Conservation (phyloP, 1,284 basidiomycete genomes). For the Tetrapyrgos nigripes region DNA sequence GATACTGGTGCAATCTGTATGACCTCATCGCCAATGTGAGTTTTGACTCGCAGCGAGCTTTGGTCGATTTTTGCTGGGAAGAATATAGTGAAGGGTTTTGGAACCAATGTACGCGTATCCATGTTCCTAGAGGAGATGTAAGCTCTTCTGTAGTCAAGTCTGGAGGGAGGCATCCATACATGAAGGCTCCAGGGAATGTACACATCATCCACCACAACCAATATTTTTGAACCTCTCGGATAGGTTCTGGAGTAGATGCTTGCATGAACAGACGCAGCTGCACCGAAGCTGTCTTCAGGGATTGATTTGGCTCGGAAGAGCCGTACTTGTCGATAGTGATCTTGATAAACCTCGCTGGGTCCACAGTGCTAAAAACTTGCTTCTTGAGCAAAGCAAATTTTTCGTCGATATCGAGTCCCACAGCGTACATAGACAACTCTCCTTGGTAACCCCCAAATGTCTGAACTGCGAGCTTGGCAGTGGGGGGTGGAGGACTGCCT, state of each 20-base stretch:
- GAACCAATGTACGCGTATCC: slow-evolving; percentile 3
- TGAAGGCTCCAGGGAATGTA: slow-evolving; percentile 3
- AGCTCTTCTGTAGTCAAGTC: not conserved
- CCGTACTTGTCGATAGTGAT: slow-evolving; percentile 18
- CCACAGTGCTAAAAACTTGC: slow-evolving; percentile 8
- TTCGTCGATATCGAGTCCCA: slow-evolving; percentile 24
- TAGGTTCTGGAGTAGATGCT: slow-evolving; percentile 6
- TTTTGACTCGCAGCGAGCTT: not conserved
- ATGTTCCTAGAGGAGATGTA: slow-evolving; percentile 8
- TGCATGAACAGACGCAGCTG: slow-evolving; percentile 15
- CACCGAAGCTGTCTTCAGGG: slow-evolving; percentile 4
- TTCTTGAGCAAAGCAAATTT: slow-evolving; percentile 23
- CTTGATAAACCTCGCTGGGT: slow-evolving; percentile 12
- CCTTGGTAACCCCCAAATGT: slow-evolving; percentile 27
- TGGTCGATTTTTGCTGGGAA: slow-evolving; percentile 13
- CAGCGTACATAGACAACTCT: slow-evolving; percentile 21
- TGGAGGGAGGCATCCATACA: not conserved
- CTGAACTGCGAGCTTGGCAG: slow-evolving; percentile 27
- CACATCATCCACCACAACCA: slow-evolving; percentile 5
- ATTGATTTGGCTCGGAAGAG: not conserved
- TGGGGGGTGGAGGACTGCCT: slow-evolving; percentile 23
- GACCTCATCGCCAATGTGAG: slow-evolving; percentile 1
- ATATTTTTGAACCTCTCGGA: not conserved
- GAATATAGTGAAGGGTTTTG: slow-evolving; percentile 14
- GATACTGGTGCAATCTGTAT: slow-evolving; percentile 11